phyloP scores from a whole-genome alignment of 148 eudicot genomes.

The Chenopodium quinoa region DNA sequence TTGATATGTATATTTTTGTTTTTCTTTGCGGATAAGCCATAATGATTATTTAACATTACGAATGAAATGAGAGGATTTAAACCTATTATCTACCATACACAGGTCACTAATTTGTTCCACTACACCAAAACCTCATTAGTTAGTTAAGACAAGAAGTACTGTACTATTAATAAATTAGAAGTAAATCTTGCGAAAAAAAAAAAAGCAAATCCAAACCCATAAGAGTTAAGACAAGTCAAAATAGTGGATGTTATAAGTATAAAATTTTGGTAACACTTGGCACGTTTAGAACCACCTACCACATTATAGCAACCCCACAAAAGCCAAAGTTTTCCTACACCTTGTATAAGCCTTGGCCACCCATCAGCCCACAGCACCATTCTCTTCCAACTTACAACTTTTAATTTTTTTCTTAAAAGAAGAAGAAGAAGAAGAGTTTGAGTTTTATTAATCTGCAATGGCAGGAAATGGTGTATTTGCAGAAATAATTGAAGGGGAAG shows the following conservation, averaged over 20 bases:
- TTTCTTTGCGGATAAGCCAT: no score
- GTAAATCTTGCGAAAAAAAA: no score
- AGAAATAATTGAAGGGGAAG: conserved; percentile 79
- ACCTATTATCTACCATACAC: no score
- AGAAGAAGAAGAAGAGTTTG: neutral
- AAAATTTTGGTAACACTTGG: conserved; percentile 17
- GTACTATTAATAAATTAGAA: no score
- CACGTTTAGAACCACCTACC: conserved; percentile 25
- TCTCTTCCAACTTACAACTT: neutral
- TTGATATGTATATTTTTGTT: no score
- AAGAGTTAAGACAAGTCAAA: conserved; percentile 1
- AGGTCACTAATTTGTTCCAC: no score
- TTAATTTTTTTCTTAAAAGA: no score
- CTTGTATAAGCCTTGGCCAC: neutral
- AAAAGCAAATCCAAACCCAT: no score
- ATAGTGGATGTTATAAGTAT: neutral
- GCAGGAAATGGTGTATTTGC: conserved; percentile 71
- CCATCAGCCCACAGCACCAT: conserved; percentile 3
- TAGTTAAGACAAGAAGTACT: no score
- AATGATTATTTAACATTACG: no score
- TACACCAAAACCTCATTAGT: no score
- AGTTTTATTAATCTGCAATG: conserved; percentile 31
- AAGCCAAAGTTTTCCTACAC: neutral
- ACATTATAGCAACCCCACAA: neutral
- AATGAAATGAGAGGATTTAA: no score